A percentile compares a stretch with the other conserved stretches of the same genome.
Evolutionary conservation across 805 yeast genomes (phyloP).

Genomic region (Candida quercuum): DNA sequence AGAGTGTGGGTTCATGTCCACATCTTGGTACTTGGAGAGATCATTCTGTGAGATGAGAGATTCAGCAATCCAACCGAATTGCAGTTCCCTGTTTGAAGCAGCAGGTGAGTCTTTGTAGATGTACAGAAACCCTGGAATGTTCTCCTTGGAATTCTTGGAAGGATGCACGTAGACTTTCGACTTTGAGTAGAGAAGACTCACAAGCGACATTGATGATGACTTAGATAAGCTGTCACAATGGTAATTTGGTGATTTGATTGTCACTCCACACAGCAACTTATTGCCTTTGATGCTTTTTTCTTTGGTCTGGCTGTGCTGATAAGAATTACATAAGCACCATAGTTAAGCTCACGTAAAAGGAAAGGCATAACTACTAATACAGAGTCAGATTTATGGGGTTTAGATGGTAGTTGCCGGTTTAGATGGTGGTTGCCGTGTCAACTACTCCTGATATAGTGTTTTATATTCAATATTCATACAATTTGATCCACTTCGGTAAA

Average conservation of each 20-base stretch:
- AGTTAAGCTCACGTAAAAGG: too few species aligned
- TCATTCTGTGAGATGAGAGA: constrained; percentile 42
- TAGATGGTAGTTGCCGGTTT: background rate
- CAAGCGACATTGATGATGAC: constrained; percentile 14
- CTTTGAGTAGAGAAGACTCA: constrained; percentile 37
- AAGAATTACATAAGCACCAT: too few species aligned
- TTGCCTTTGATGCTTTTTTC: background rate
- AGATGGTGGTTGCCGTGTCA: background rate
- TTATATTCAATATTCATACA: too few species aligned
- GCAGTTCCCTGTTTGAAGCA: constrained; percentile 45
- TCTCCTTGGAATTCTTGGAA: constrained; percentile 64
- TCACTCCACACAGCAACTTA: too few species aligned
- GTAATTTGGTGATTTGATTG: background rate
- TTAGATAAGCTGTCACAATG: background rate
- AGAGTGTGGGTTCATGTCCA: constrained; percentile 34
- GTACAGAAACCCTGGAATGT: constrained; percentile 72
- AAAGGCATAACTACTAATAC: too few species aligned
- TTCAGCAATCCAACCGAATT: constrained; percentile 69
- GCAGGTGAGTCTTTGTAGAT: constrained; percentile 50
- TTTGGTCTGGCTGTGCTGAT: too few species aligned
- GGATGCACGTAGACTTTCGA: constrained; percentile 84
- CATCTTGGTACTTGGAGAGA: constrained; percentile 37
- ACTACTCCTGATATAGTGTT: too few species aligned
- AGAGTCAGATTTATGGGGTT: background rate
- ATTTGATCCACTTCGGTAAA: too few species aligned